Percentiles rank a stretch among this genome's conserved stretches.
These are phyloP conservation scores for Cryptococcus sp. DNA, from an alignment of 1,284 basidiomycete genomes.

Conservation along the genomic window DNA sequence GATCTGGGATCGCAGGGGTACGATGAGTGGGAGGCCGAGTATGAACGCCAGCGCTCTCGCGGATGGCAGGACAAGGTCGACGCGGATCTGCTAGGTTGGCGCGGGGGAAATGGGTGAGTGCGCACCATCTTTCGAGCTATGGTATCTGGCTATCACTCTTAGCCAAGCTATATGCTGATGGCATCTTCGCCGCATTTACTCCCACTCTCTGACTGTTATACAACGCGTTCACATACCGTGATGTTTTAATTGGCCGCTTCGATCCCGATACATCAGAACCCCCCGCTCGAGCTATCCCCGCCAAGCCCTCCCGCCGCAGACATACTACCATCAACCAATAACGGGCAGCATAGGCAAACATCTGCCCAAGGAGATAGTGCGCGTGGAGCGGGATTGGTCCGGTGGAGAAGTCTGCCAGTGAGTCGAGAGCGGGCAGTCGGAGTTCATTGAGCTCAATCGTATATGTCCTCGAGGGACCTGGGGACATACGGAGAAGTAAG, in stretches of 20 bases:
- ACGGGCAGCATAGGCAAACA: conserved; percentile 40
- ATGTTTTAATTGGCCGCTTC: too few relatives aligned
- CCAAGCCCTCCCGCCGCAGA: conserved; percentile 13
- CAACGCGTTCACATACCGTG: too few relatives aligned
- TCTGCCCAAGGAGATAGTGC: conserved; percentile 52
- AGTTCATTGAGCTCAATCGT: background rate
- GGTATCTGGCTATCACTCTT: background rate
- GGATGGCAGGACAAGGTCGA: conserved; percentile 41
- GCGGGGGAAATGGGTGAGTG: conserved; percentile 47
- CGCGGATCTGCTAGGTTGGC: conserved; percentile 43
- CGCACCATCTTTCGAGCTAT: background rate
- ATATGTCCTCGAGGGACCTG: background rate
- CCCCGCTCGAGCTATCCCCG: conserved; percentile 22
- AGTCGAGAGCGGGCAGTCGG: conserved; percentile 16
- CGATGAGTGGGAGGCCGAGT: conserved; percentile 36
- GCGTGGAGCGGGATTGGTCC: conserved; percentile 55
- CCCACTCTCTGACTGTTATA: too few relatives aligned
- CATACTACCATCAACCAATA: conserved; percentile 17
- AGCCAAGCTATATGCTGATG: too few relatives aligned
- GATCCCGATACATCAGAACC: background rate
- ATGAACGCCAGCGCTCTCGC: conserved; percentile 19
- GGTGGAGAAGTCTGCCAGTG: conserved; percentile 54
- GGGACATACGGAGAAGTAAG: background rate
- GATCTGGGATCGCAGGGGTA: background rate
- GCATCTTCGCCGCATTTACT: too few relatives aligned